These are phyloP conservation scores for Gastrolobium bilobum DNA, from an alignment of 306 rosid genomes.

Conservation along the genomic window DNA sequence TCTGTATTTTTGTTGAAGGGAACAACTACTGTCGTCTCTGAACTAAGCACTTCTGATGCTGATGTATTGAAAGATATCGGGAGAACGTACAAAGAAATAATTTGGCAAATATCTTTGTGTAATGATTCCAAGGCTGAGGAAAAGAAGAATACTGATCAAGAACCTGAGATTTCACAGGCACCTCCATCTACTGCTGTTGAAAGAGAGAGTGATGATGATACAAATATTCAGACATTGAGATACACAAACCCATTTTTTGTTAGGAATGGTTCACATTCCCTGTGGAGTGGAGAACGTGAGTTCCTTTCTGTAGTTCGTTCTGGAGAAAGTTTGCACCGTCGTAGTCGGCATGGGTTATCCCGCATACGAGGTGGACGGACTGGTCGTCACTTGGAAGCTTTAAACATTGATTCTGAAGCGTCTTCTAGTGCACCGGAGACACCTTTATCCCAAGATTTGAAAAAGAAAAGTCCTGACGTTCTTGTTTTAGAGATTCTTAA, in stretches of 20 bases:
- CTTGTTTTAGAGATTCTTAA: conserved; percentile 80
- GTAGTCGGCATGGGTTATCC: conserved; percentile 80
- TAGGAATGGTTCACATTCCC: conserved; percentile 83
- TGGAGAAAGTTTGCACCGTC: conserved; percentile 93
- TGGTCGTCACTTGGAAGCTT: conserved; percentile 81
- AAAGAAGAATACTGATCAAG: conserved; percentile 78
- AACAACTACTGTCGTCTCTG: conserved; percentile 83
- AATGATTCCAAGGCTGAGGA: conserved; percentile 83
- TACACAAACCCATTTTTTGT: conserved; percentile 85
- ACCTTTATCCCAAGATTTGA: conserved; percentile 78
- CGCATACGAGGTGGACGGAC: conserved; percentile 95
- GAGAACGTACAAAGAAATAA: conserved; percentile 81
- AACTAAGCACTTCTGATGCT: conserved; percentile 86
- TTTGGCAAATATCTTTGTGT: conserved; percentile 92
- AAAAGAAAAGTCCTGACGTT: conserved; percentile 96
- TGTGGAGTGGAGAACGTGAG: conserved; percentile 93
- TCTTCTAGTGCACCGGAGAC: conserved; percentile 67
- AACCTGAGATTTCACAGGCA: conserved; percentile 74
- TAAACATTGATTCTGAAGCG: conserved; percentile 80
- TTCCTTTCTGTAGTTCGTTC: conserved; percentile 92
- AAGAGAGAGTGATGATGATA: conserved; percentile 97
- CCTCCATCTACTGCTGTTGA: conserved; percentile 71
- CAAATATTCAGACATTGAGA: conserved; percentile 80
- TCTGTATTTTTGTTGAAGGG: conserved; percentile 91
- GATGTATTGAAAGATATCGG: conserved; percentile 94